Conservation (phyloP, 495 filamentous ascomycete genomes). For the Aspergillus steynii region DNA sequence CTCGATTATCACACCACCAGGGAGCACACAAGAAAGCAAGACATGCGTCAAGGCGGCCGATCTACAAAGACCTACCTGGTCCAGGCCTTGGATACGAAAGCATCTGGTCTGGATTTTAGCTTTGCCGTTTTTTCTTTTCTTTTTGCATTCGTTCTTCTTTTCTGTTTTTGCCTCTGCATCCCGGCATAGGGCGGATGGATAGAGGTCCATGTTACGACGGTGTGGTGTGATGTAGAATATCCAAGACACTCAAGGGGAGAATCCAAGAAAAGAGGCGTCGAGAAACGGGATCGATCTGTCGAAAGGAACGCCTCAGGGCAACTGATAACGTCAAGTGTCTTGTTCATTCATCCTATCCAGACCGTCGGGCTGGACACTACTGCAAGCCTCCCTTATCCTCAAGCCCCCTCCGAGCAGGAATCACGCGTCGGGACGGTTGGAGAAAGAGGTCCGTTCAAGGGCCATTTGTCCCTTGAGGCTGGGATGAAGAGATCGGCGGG, state of each 20-base stretch:
- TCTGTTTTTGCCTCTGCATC: background rate
- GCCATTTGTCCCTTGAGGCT: background rate
- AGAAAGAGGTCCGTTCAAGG: background rate
- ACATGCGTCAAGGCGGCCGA: conserved; percentile 3
- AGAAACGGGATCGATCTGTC: background rate
- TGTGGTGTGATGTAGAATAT: background rate
- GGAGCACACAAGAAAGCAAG: background rate
- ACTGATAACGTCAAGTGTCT: conserved; percentile 3
- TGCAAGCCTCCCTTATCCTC: background rate
- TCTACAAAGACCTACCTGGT: conserved; percentile 6
- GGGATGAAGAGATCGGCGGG: conserved; percentile 1
- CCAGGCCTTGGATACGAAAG: background rate
- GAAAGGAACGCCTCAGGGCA: background rate
- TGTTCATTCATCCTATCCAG: conserved; percentile 3
- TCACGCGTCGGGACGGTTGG: background rate
- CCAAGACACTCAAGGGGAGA: background rate
- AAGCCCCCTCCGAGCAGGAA: background rate
- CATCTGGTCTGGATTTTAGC: background rate
- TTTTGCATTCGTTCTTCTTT: background rate
- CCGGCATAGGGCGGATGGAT: background rate
- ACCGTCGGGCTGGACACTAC: conserved; percentile 1
- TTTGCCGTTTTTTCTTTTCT: background rate
- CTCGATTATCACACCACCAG: background rate
- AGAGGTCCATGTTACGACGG: background rate
- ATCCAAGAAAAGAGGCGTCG: background rate